Percentiles rank a stretch among this genome's conserved stretches.
Conservation (phyloP, 371 early-diverging fungal species). For the Zancudomyces culisetae region DNA sequence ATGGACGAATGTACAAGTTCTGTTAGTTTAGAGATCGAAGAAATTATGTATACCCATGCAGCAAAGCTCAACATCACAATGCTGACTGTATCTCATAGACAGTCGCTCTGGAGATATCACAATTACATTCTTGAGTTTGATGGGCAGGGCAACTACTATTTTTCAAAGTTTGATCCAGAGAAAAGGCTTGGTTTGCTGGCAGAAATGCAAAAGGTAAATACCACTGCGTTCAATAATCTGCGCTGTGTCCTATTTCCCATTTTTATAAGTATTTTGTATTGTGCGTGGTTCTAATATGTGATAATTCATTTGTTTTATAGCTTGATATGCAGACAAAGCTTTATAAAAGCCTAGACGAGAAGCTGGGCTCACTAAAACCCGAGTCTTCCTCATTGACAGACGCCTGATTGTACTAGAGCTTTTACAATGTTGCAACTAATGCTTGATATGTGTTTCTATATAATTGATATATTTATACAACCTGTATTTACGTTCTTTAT, state of each 20-base stretch:
- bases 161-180: slow-evolving; percentile 69
- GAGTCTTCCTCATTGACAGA: too few species aligned
- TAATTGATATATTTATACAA: too few species aligned
- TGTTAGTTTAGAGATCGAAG: slow-evolving; percentile 65
- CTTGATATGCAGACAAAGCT: neutral
- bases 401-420: too few species aligned
- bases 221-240: neutral
- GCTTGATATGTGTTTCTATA: too few species aligned
- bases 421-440: too few species aligned
- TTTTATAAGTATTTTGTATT: neutral
- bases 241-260: neutral
- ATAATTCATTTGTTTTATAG: neutral
- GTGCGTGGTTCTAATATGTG: neutral
- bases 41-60: slow-evolving; percentile 67
- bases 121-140: slow-evolving; percentile 60
- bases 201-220: neutral
- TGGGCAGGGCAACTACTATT: slow-evolving; percentile 65
- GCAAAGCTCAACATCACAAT: slow-evolving; percentile 58
- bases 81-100: slow-evolving; percentile 68
- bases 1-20: slow-evolving; percentile 76
- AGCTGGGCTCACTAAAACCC: neutral
- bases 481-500: too few species aligned
- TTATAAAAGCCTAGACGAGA: neutral
- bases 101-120: slow-evolving; percentile 71
- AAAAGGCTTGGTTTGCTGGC: slow-evolving; percentile 9